Percentiles rank a stretch among this genome's conserved stretches.
phyloP scores from a whole-genome alignment of 2,329 filamentous ascomycete species.

The Aspergillus quadricinctus region DNA sequence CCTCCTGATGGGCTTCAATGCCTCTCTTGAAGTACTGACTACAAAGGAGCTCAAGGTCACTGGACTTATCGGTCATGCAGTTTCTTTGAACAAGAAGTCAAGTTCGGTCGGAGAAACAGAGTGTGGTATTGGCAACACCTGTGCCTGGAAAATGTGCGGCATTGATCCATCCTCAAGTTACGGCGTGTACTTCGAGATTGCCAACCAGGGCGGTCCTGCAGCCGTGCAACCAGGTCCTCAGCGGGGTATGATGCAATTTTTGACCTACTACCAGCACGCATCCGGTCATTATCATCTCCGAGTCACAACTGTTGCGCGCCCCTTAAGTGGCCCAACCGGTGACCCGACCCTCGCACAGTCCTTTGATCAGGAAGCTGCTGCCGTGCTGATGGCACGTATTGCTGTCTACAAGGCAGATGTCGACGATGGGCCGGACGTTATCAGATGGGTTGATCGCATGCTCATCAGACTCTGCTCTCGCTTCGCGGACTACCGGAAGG shows the following conservation, averaged over 20 bases:
- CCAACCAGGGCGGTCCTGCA: conserved; percentile 81
- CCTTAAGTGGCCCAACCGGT: conserved; percentile 86
- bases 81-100: conserved; percentile 97
- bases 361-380: conserved; percentile 96
- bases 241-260: conserved; percentile 94
- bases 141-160: conserved; percentile 99
- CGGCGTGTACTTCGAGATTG: conserved; percentile 96
- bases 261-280: conserved; percentile 98
- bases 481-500: conserved; percentile 97
- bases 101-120: conserved; percentile 96
- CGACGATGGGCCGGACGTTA: conserved; percentile 95
- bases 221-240: conserved; percentile 82
- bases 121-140: conserved; percentile 96
- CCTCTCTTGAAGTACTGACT: conserved; percentile 88
- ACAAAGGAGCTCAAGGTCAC: conserved; percentile 99
- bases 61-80: conserved; percentile 90
- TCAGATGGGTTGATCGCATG: conserved; percentile 98
- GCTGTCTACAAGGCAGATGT: conserved; percentile 98
- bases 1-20: conserved; percentile 96
- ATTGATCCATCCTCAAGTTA: conserved; percentile 94
- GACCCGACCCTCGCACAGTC: conserved; percentile 94
- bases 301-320: conserved; percentile 88
- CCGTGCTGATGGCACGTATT: conserved; percentile 97
- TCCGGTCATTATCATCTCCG: conserved; percentile 94
- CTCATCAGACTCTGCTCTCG: conserved; percentile 92